Evolutionary conservation across 768 basidiomycete species (phyloP), one percentile per base, ranked within the genome.

Genomic region (Calocybe indica): DNA sequence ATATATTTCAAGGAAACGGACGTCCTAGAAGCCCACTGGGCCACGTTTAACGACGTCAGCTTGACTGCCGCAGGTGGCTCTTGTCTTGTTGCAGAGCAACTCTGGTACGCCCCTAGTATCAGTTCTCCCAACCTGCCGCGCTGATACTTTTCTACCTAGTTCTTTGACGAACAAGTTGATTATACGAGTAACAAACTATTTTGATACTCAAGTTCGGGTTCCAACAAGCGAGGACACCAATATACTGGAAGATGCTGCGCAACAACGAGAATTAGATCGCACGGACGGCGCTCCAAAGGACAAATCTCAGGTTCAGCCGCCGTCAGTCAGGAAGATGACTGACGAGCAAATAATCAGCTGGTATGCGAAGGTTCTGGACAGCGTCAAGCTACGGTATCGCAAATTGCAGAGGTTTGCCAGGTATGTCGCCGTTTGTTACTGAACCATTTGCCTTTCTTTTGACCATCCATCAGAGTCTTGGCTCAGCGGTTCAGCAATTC

Each of bases 1-100:
- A 91, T 94, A 41, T 89, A 95, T 65, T 94, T 98, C 74, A 92
- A 94, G 61, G 96, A 99, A 71, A 96, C 94, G 0, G 95, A 98
- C 62, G 83, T 98, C n/a, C 75, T 99, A 34, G 95, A 99, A 61
- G 84, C 87, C 5, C 93, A 98, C 58, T 95, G 93, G 89, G 85
- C 88, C 13, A 94, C 95, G 14, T 84, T 98, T 66, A 89, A 88
- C 54, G 89, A 90, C 62, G 92, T 95, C 44, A 92, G 92, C 49
- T 73, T 93, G 62, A 88, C 85, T 34, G 85, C 92, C 7, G 73
- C 81, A 13, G 90, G 90, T 5, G 96, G 94, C 15, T 92, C 95
- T 13, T 68, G 87, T 45, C 70, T 95, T 4, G 93, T 99, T 7
- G 94, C 94, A 8, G 95, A 98, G 66, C 91, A 96, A 58, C 80